Evolutionary conservation across 2,329 filamentous ascomycete genomes (phyloP).

Genomic region (Davidsoniella neocaledoniae): DNA sequence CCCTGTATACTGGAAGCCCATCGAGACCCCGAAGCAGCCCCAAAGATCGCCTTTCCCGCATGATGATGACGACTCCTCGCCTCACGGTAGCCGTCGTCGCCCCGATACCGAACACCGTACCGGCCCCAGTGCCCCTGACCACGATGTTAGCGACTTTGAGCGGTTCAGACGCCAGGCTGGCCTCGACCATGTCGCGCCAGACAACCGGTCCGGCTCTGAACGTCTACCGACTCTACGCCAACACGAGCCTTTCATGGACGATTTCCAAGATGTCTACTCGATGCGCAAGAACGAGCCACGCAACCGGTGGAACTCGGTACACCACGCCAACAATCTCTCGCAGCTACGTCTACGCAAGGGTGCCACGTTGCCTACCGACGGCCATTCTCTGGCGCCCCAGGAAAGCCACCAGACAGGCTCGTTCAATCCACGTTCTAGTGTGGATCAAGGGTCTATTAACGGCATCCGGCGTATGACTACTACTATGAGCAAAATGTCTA

Average conservation of each 20-base stretch:
- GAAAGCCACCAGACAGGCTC: slow-evolving; percentile 11
- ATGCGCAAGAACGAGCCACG: slow-evolving; percentile 8
- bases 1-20: slow-evolving; percentile 38
- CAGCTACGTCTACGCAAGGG: slow-evolving; percentile 8
- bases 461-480: slow-evolving; percentile 12
- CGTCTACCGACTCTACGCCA: slow-evolving; percentile 11
- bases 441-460: slow-evolving; percentile 7
- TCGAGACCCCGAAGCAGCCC: slow-evolving; percentile 11
- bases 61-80: slow-evolving; percentile 5
- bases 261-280: slow-evolving; percentile 28
- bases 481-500: slow-evolving; percentile 12
- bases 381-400: slow-evolving; percentile 7
- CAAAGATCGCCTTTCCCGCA: neutral
- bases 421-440: slow-evolving; percentile 4
- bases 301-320: slow-evolving; percentile 8
- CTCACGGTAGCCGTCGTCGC: slow-evolving; percentile 5
- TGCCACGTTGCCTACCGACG: slow-evolving; percentile 1
- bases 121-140: neutral
- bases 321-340: slow-evolving; percentile 1
- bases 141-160: neutral
- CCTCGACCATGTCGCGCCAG: neutral
- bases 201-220: slow-evolving; percentile 8
- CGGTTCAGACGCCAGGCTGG: neutral
- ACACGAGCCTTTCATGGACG: slow-evolving; percentile 16
- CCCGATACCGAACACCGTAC: neutral